Evolutionary conservation across 2,329 filamentous ascomycete species (phyloP), one percentile per base, ranked within the genome.

Genomic region (Fusarium udum): DNA sequence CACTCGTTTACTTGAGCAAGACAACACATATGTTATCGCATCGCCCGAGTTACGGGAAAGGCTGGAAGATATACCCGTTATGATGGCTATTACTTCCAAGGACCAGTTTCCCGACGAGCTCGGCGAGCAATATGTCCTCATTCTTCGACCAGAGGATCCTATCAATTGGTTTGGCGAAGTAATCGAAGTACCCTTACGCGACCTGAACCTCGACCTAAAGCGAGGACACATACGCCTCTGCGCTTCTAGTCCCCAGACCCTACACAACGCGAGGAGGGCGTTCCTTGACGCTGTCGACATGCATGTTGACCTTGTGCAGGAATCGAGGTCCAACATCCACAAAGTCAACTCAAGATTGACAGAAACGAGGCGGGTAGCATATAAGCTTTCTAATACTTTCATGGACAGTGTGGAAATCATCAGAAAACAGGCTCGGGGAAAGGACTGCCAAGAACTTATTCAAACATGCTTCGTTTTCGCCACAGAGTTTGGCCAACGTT

Each of bases 381-480:
- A 97, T 86, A 97, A 97, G 82, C 87, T 99, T 48, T 97, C 95
- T 58, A 98, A 98, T 83, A 94, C 95, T 12, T 98, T 99, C 83
- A 98, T 99, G 94, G 95, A 98, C 82, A 98, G 95, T 80, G 96
- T 99, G 49, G 94, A 97, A 80, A 94, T 94, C 71, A 96, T 99
- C 73, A 90, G 95, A 72, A 91, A 91, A 75, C 95, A 99, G 82
- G 95, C 95, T 3, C 88, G 89, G 64, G 93, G 92, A 14, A 89
- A 95, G 73, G 92, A 96, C 74, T 97, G 95, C 80, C 95, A 97
- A 78, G 96, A 99, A 79, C 89, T 99, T 36, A 96, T 99, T 72
- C 96, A 99, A 82, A 97, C 95, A 10, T 99, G 95, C 83, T 99
- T 98, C 81, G 93, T 97, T 45, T 99, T 98, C 78, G 96, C 96